Conservation (phyloP, 257 asterid species). For the Apocynum venetum region DNA sequence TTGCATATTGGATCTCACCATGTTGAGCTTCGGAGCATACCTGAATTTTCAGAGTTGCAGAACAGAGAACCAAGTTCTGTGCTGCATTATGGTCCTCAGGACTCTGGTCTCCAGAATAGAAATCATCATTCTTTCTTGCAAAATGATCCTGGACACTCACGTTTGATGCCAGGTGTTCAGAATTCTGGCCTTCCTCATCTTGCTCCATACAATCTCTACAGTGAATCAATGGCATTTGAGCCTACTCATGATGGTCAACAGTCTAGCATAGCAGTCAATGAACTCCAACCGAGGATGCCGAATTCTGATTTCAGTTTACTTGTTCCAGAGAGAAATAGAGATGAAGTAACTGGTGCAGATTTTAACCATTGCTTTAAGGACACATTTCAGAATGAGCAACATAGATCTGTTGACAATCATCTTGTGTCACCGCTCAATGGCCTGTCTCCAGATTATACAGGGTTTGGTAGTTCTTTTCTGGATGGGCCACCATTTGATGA, state of each 20-base stretch:
- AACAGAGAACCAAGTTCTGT: slow-evolving; percentile 27
- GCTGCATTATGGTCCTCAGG: slow-evolving; percentile 17
- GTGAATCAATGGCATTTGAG: slow-evolving; percentile 32
- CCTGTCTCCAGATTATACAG: slow-evolving; percentile 39
- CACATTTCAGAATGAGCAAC: slow-evolving; percentile 21
- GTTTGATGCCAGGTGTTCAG: slow-evolving; percentile 24
- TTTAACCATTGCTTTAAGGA: slow-evolving; percentile 25
- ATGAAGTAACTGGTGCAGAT: slow-evolving; percentile 21
- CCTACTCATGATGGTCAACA: slow-evolving; percentile 28
- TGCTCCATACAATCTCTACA: slow-evolving; percentile 28
- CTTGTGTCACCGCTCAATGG: slow-evolving; percentile 37
- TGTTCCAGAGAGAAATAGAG: slow-evolving; percentile 13
- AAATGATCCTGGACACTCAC: slow-evolving; percentile 30
- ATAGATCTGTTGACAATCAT: slow-evolving; percentile 28
- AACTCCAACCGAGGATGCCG: slow-evolving; percentile 27
- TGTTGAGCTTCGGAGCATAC: slow-evolving; percentile 22
- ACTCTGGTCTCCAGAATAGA: slow-evolving; percentile 19
- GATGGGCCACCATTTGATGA: slow-evolving; percentile 33
- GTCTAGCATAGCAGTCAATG: slow-evolving; percentile 29
- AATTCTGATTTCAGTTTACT: slow-evolving; percentile 22
- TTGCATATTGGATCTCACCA: slow-evolving; percentile 19
- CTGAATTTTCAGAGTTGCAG: slow-evolving; percentile 26
- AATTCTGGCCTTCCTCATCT: slow-evolving; percentile 34
- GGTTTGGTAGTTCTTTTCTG: slow-evolving; percentile 33
- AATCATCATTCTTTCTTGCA: slow-evolving; percentile 33